These are phyloP conservation scores for Microdochium bolleyi DNA, from an alignment of 2,329 filamentous ascomycete species.

Conservation along the genomic window DNA sequence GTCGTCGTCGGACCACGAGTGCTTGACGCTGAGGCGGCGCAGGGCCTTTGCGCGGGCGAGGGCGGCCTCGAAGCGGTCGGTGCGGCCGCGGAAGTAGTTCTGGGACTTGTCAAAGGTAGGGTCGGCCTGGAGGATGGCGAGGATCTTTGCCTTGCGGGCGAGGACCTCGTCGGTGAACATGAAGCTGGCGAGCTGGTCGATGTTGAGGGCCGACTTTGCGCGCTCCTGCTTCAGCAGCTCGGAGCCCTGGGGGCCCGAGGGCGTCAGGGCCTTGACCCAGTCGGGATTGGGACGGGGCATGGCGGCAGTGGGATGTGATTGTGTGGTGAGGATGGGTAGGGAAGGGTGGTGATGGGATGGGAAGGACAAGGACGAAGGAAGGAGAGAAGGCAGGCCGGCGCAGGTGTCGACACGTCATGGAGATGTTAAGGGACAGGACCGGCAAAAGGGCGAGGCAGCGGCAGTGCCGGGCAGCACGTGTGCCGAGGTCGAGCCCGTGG, in stretches of 20 bases:
- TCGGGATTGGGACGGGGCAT: conserved; percentile 10
- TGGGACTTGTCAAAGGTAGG: conserved; percentile 71
- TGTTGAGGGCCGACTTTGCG: conserved; percentile 56
- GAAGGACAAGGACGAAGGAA: not conserved
- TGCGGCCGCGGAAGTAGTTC: conserved; percentile 66
- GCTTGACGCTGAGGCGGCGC: conserved; percentile 55
- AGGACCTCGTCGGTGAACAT: conserved; percentile 61
- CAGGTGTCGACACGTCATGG: not conserved
- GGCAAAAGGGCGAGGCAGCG: not conserved
- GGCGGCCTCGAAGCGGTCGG: conserved; percentile 61
- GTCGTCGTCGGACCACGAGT: conserved; percentile 62
- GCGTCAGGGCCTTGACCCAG: conserved; percentile 61
- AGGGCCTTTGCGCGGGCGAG: conserved; percentile 64
- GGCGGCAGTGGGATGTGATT: not conserved
- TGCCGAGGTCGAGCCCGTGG: not conserved
- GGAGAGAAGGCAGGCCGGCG: not conserved
- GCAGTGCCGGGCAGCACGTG: not conserved
- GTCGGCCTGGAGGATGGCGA: conserved; percentile 58
- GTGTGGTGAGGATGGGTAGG: too few species aligned
- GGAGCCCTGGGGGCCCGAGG: conserved; percentile 57
- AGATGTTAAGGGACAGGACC: not conserved
- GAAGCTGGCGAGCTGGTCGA: conserved; percentile 59
- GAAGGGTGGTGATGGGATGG: not conserved
- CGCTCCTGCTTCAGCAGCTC: conserved; percentile 65
- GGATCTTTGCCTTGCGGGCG: conserved; percentile 49